Evolutionary conservation across 495 filamentous ascomycete species (phyloP), one percentile per base, ranked within the genome.

Genomic region (Aspergillus steynii): DNA sequence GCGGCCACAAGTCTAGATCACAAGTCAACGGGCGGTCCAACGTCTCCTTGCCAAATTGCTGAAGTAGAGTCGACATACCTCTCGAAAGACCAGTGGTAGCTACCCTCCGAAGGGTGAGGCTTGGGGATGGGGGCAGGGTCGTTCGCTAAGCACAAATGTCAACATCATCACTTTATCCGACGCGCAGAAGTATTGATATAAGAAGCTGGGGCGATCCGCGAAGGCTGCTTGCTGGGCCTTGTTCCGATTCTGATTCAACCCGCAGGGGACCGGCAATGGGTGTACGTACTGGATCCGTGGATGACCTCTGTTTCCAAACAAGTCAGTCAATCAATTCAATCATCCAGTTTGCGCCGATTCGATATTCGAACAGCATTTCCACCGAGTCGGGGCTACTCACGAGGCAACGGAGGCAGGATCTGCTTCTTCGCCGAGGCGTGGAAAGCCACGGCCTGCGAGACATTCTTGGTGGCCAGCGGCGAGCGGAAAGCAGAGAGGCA

Each of bases 21-120:
- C 7, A 42, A 42, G 37, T 42, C 37, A 42, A 42, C 37, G 14
- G 4, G 3, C 37, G 14, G 3, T 8, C 37, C 12, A 15, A 42
- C 1, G 9, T 12, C 34, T 12, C 10, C 37, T 10, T 0, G 37
- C 5, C 10, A 15, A 14, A 42, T 1, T 42, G 37, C 37, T 12
- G 2, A 12, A 14, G 12, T 42, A 12, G 10, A 42, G 12, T 42
- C 37, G 37, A 68, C 75, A 51, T 72, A 88, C 88, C 95, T 88
- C 83, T 99, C 95, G 71, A 97, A 96, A 63, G 89, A 87, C 95
- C 95, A 99, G 83, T 99, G 95, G 83, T 98, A 98, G 75, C 90
- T 94, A 56, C 95, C 96, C 75, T 98, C 88, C 26, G 84, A 79
- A 15, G 93, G 86, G 56, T 83, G 85, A 46, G 90, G 65, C 9